Evolutionary conservation across 1,284 basidiomycete genomes (phyloP), one percentile per base, ranked within the genome.

Genomic region (Butyriboletus appendiculatus): DNA sequence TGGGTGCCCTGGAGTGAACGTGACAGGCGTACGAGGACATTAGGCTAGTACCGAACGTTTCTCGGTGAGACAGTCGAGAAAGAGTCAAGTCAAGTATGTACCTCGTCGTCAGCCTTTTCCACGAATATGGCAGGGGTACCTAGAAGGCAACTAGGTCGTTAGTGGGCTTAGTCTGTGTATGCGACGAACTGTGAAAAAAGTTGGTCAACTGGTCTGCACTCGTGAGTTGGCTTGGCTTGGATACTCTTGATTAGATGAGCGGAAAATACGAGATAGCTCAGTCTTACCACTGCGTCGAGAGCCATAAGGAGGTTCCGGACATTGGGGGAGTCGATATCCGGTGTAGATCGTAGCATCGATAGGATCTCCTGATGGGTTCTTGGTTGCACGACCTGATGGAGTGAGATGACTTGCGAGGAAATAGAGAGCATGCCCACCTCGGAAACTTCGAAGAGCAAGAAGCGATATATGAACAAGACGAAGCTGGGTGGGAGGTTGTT

Each of bases 371-470:
- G 61, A 47, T 75, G 80, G 5, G 76, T 65, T 50, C 66, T 73
- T 6, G 77, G 77, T 44, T 71, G 66, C 24, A 71, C 64, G 26
- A 77, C 70, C 78, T 80, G 59, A 35, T 20, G 12, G 33, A 50
- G 33, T 59, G 45, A 53, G 52, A 46, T 12, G 11, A 18, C 37
- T 18, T 22, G 35, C 26, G 18, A 42, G 18, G 16, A 16, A 35
- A 35, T 2, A 46, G 12, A 15, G 22, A 50, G 38, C 18, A 10
- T 5, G 51, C 66, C 6, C 16, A 75, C 78, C 68, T 80, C 79
- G 20, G 82, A 76, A 5, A 85, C 75, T 68, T 89, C 85, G 55
- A 77, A 76, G 49, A 90, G 71, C 28, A 91, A 73, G 52, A 85
- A 70, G 26, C 84, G 80, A 60, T 84, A 80, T 12, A 89, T 63